Evolutionary conservation across 148 eudicot species (phyloP).

Genomic region (Bassia scoparia): DNA sequence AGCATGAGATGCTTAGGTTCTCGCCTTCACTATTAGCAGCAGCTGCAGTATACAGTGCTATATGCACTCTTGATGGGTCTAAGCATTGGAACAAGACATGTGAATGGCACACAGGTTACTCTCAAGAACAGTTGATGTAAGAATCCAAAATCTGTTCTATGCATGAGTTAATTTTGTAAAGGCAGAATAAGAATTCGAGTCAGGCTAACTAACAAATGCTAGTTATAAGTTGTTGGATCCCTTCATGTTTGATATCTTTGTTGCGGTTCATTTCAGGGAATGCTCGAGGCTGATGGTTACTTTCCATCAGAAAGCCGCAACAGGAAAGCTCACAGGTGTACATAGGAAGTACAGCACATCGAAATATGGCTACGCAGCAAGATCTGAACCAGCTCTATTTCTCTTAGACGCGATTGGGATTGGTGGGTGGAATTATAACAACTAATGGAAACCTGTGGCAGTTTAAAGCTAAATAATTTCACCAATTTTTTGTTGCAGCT

Average conservation of each 20-base stretch:
- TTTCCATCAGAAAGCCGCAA: conserved; percentile 63
- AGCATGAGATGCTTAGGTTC: conserved; percentile 70
- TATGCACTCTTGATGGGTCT: conserved; percentile 44
- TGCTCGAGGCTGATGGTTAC: conserved; percentile 76
- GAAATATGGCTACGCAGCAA: conserved; percentile 66
- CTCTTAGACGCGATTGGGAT: conserved; percentile 41
- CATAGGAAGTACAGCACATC: conserved; percentile 70
- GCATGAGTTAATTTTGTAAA: background rate
- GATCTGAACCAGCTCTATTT: conserved; percentile 56
- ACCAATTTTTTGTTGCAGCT: background rate
- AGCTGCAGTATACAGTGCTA: conserved; percentile 73
- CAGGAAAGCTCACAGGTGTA: conserved; percentile 69
- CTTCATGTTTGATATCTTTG: background rate
- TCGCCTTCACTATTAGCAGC: conserved; percentile 76
- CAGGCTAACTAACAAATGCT: background rate
- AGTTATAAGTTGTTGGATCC: background rate
- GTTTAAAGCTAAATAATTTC: background rate
- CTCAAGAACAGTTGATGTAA: conserved; percentile 59
- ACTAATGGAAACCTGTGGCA: background rate
- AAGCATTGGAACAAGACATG: conserved; percentile 66
- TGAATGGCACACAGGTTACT: conserved; percentile 56
- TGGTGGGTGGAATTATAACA: conserved; percentile 20
- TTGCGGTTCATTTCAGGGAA: conserved; percentile 44
- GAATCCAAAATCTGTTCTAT: conserved; percentile 10
- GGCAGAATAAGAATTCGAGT: background rate